phyloP scores from a whole-genome alignment of 139 green algal genomes.

The Chlamydomonas sp. region DNA sequence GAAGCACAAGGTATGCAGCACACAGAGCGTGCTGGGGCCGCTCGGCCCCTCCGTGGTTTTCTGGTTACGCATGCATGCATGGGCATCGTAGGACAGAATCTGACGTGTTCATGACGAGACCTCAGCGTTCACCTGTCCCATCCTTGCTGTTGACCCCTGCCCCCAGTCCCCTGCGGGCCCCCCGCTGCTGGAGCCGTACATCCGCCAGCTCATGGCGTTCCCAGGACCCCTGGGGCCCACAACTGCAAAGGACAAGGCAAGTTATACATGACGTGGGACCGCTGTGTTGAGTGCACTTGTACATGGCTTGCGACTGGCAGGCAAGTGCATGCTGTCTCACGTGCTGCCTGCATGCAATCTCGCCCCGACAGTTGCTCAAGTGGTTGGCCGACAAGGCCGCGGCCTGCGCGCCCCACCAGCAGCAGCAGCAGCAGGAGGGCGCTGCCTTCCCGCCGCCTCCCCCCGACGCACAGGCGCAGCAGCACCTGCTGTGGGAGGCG shows the following conservation, averaged over 20 bases:
- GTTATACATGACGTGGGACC: too few relatives aligned
- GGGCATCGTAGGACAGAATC: background rate
- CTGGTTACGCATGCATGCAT: background rate
- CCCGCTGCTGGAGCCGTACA: conserved; percentile 4
- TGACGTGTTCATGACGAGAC: too few relatives aligned
- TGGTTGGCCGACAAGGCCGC: conserved; percentile 20
- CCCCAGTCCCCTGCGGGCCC: background rate
- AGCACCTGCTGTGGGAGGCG: conserved; percentile 28
- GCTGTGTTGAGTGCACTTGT: too few relatives aligned
- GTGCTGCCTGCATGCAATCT: too few relatives aligned
- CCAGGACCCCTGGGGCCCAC: conserved; percentile 19
- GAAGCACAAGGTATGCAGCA: background rate
- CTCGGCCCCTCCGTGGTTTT: too few relatives aligned
- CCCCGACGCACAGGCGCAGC: background rate
- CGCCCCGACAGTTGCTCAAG: conserved; percentile 6
- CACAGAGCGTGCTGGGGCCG: background rate
- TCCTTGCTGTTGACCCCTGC: background rate
- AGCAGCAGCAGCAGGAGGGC: background rate
- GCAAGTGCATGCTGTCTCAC: too few relatives aligned
- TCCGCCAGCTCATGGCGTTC: background rate
- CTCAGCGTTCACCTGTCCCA: too few relatives aligned
- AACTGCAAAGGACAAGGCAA: conserved; percentile 28
- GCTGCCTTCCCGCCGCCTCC: too few relatives aligned
- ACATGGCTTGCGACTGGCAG: too few relatives aligned
- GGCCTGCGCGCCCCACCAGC: background rate